A percentile compares a stretch with the other conserved stretches of the same genome.
These are phyloP conservation scores for Coemansia javaensis DNA, from an alignment of 192 early-diverging fungal species.

Conservation along the genomic window DNA sequence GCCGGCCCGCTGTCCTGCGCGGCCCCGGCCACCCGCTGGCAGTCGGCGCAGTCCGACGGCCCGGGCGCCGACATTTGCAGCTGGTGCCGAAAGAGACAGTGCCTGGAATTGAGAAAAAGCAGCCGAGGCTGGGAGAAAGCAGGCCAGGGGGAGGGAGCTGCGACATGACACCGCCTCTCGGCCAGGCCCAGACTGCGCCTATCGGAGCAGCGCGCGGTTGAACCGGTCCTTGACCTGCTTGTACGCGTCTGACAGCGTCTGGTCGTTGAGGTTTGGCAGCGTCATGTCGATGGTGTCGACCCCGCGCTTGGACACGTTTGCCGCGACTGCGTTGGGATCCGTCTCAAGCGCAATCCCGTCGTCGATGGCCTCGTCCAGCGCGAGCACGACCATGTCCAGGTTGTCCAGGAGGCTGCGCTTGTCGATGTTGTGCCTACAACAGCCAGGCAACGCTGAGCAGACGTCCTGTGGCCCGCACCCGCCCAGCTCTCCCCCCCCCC, in stretches of 20 bases:
- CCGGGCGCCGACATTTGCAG: conserved; percentile 2
- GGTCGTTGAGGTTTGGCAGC: conserved; percentile 60
- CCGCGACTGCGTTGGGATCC: conserved; percentile 68
- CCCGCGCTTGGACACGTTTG: conserved; percentile 72
- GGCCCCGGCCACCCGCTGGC: conserved; percentile 15
- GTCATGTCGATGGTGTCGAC: conserved; percentile 67
- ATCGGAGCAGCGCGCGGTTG: conserved; percentile 60
- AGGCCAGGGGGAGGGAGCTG: neutral
- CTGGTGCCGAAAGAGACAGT: neutral
- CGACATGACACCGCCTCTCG: neutral
- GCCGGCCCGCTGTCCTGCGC: neutral
- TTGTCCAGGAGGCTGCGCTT: conserved; percentile 87
- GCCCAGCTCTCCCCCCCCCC: too few relatives aligned
- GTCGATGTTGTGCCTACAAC: conserved; percentile 71
- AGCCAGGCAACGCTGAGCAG: too few relatives aligned
- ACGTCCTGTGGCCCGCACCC: too few relatives aligned
- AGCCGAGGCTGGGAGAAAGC: neutral
- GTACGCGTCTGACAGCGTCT: conserved; percentile 69
- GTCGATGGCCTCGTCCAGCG: conserved; percentile 92
- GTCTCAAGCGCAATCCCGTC: conserved; percentile 81
- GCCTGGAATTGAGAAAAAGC: neutral
- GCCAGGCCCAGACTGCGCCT: neutral
- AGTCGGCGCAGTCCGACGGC: conserved; percentile 23
- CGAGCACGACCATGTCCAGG: conserved; percentile 84
- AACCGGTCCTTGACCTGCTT: conserved; percentile 74